Evolutionary conservation across 805 yeast species (phyloP), one percentile per base, ranked within the genome.

Genomic region (Dipodascus geniculatus): DNA sequence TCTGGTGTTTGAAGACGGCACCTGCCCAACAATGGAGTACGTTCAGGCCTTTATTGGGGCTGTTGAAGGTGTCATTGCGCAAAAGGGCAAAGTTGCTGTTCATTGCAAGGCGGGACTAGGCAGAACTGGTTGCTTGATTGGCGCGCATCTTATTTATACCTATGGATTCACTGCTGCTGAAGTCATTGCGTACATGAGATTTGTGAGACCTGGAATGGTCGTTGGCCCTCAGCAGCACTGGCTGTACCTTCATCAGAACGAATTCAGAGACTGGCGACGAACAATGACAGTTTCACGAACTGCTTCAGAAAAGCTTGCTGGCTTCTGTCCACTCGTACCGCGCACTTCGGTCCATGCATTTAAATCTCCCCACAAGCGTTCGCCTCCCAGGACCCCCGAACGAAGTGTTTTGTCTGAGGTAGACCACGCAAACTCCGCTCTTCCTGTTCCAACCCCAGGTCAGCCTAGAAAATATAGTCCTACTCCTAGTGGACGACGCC

Each of bases 221-320:
- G 99, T 93, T 28, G 99, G 99, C 0, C 99, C 99, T 1, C 99
- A 93, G 69, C 99, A 93, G 67, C 99, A 93, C 71, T 93, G 99
- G 99, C 75, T 93, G 55, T 93, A 93, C 65, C 76, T 93, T 58
- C 96, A 93, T 67, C 99, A 93, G 69, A 83, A 88, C 68, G 96
- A 90, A 61, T 93, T 93, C 68, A 78, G 97, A 63, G 96, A 89
- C 63, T 93, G 99, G 98, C 79, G 88, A 67, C 87, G 83, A 62
- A 88, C 96, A 9, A 89, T 86, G 95, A 82, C 82, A 19, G 65
- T 89, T 33, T 88, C 88, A 56, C 77, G 78, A 55, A 67, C 77
- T 28, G 82, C 95, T 65, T 78, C 63, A 51, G 61, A 63, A n/a
- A 67, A 70, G 2, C 62, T 67, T 22, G 70, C 67, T 17, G 72